Base-by-base conservation (phyloP, 345 rosid species). In the Gossypium rotundifolium region DNA sequence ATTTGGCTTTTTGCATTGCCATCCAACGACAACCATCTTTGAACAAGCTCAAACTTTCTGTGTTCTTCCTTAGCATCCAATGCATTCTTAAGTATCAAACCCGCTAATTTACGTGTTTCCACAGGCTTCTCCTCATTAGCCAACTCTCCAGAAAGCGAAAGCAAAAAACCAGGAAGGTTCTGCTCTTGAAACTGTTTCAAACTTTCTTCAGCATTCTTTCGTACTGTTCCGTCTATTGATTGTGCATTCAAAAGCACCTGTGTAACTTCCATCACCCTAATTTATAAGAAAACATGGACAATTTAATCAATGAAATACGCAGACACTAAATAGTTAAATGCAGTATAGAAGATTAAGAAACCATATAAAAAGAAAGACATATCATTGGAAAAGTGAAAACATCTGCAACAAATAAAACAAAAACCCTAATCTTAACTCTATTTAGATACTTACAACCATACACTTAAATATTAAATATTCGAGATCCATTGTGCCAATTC, bases 21-120 rank as follows among this genome's bases (percentile, higher is more conserved):
- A 46, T 90, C 92, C 77, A 90, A 72, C 9, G 84, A 79, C 77
- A 90, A 70, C 94, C 94, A 90, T 77, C 92, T 84, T 75, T 88
- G 94, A 14, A 90, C 90, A 78, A 90, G 90, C 54, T 72, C 66
- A 59, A 58, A 44, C 42, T 72, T 72, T 42, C 75, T 45, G 23
- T 85, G 90, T 20, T 90, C 90, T 77, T 90, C 94, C 82, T 90
- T 90, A 52, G 94, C 94, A 84, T 89, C 94, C 77, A 89, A 80
- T 9, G 94, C 89, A 74, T 89, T 89, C 71, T 89, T 89, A 4
- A 89, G 83, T 16, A 89, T 88, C 75, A 89, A 82, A 64, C 94
- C 94, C 0, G 90, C 94, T 84, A 90, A 82, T 78, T 84, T 90
- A 63, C 94, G 89, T 61, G 92, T 90, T 64, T 90, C 92, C 25